phyloP scores from a whole-genome alignment of 805 yeast species.

The Ogataea sp. region DNA sequence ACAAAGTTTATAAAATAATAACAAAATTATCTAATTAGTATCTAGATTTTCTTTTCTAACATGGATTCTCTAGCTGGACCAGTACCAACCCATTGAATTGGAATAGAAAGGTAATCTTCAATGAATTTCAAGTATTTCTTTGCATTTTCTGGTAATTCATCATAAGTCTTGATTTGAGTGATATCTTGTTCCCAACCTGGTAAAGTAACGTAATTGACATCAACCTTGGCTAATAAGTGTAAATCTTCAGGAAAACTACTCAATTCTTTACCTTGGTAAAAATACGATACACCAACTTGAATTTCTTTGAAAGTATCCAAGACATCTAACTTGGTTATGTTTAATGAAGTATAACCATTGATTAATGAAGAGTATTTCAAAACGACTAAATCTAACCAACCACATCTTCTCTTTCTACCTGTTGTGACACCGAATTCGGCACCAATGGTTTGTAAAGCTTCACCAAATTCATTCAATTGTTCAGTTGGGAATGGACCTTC shows the following conservation, averaged over 20 bases:
- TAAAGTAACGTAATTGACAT: constrained; percentile 82
- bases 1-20: no score
- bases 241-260: constrained; percentile 91
- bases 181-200: constrained; percentile 94
- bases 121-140: constrained; percentile 76
- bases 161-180: constrained; percentile 58
- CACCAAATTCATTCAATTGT: constrained; percentile 83
- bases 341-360: constrained; percentile 91
- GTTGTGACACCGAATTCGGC: constrained; percentile 98
- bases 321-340: constrained; percentile 93
- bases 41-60: constrained; percentile 46
- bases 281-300: constrained; percentile 80
- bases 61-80: constrained; percentile 96
- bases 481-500: constrained; percentile 99
- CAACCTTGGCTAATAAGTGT: constrained; percentile 73
- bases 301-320: constrained; percentile 85
- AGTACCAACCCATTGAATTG: constrained; percentile 95
- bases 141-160: constrained; percentile 83
- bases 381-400: constrained; percentile 97
- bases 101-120: constrained; percentile 77
- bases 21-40: no score
- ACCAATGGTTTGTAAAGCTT: constrained; percentile 81
- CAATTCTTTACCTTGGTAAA: constrained; percentile 66
- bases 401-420: constrained; percentile 98
- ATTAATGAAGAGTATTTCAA: constrained; percentile 83